Conservation (phyloP, 768 basidiomycete genomes). For the Rhizopogon salebrosus region DNA sequence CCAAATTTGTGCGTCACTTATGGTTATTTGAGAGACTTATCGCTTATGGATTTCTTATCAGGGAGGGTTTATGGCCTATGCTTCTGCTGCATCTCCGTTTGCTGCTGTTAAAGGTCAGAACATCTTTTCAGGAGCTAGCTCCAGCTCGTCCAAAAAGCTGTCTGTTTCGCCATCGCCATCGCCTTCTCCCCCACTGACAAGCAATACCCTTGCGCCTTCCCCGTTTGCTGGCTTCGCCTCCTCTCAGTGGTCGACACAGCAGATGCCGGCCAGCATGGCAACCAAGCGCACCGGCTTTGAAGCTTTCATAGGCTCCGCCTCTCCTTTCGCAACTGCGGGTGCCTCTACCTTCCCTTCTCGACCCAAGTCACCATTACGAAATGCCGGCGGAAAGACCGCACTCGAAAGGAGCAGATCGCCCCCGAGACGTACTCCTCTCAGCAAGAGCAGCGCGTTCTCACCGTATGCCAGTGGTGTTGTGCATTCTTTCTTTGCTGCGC, state of each 20-base stretch:
- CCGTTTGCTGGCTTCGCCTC: conserved; percentile 16
- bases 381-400: conserved; percentile 15
- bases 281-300: conserved; percentile 54
- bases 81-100: conserved; percentile 69
- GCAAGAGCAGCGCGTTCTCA: conserved; percentile 52
- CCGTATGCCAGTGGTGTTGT: conserved; percentile 48
- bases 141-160: conserved; percentile 22
- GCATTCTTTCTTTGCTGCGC: conserved; percentile 40
- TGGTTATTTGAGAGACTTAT: conserved; percentile 10
- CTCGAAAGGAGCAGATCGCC: conserved; percentile 52
- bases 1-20: conserved; percentile 43
- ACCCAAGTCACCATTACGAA: conserved; percentile 48
- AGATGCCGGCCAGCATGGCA: conserved; percentile 27
- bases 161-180: conserved; percentile 22
- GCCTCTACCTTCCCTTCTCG: conserved; percentile 28
- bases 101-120: conserved; percentile 68
- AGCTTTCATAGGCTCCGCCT: conserved; percentile 46
- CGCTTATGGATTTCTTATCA: conserved; percentile 18
- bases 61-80: conserved; percentile 80
- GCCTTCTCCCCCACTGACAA: conserved; percentile 14
- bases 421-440: conserved; percentile 34
- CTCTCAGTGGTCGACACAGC: conserved; percentile 13
- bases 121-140: conserved; percentile 27
- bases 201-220: conserved; percentile 17
- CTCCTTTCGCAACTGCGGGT: conserved; percentile 40